Base-by-base conservation (phyloP, 805 yeast species). In the Saturnispora halmiae region DNA sequence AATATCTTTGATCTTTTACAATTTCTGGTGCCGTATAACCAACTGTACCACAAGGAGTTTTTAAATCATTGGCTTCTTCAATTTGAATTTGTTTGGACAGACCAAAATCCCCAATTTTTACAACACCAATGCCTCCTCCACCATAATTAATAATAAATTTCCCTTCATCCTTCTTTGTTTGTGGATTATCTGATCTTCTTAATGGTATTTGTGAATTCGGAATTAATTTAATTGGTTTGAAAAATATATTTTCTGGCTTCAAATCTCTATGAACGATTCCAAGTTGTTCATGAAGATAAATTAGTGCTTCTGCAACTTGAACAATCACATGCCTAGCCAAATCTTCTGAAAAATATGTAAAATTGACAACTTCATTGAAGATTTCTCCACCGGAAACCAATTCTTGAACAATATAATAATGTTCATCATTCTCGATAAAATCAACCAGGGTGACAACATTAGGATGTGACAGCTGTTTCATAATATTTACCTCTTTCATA, bases 1-100 rank as follows among this genome's bases (percentile, higher is more conserved):
- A 83, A 57, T 92, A 92, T 35, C 79, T 72, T 64, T 88, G 94
- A 60, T 92, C 97, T 49, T 82, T 79, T 31, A 92, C 97, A 51
- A 92, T 90, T 61, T 92, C 98, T 0, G 98, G 98, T 0, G 98
- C 98, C 2, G 97, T 90, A 56, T 92, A 92, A 3, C 97, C 97
- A 14, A 92, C 96, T 1, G 98, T 92, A 38, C 98, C 98, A 64
- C 98, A 92, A 0, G 98, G 98, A 1, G 98, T 92, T 70, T 86
- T 85, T 29, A 58, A 41, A 18, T 96, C 84, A 11, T 31, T 18
- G 3, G 32, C 36, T 52, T 83, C 83, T 36, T 79, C 73, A 79
- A 87, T 82, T 25, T 90, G 77, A 7, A 27, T 19, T 55, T 87
- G 84, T 61, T 92, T 92, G 3, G 95, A 85, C 15, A 92, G 66